Percentiles rank a stretch among this genome's conserved stretches.
phyloP scores from a whole-genome alignment of 1,139 yeast species.

The Hyphopichia burtonii region DNA sequence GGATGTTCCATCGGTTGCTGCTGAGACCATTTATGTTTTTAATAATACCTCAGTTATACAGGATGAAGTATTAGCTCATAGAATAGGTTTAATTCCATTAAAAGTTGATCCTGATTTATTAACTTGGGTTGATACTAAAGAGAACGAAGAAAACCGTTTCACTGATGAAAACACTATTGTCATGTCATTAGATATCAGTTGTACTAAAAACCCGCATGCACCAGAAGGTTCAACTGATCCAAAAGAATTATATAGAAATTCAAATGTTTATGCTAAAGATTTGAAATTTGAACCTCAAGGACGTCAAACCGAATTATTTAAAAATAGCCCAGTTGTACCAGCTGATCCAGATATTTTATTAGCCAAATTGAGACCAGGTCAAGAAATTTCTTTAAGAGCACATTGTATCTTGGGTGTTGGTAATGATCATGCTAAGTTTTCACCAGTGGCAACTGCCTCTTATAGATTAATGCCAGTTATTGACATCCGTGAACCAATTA shows the following conservation, averaged over 20 bases:
- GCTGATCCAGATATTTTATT: slow-evolving; percentile 84
- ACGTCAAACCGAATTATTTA: slow-evolving; percentile 68
- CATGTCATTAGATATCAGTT: slow-evolving; percentile 73
- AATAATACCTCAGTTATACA: slow-evolving; percentile 96
- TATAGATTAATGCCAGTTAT: slow-evolving; percentile 93
- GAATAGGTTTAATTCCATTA: slow-evolving; percentile 90
- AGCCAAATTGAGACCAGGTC: slow-evolving; percentile 95
- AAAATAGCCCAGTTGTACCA: slow-evolving; percentile 69
- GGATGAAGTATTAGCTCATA: slow-evolving; percentile 93
- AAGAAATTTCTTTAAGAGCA: slow-evolving; percentile 85
- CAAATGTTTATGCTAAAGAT: slow-evolving; percentile 85
- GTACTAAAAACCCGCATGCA: slow-evolving; percentile 84
- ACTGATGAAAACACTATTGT: slow-evolving; percentile 90
- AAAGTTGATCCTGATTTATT: slow-evolving; percentile 88
- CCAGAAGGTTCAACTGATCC: slow-evolving; percentile 81
- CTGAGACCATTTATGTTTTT: slow-evolving; percentile 84
- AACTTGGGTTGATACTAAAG: slow-evolving; percentile 68
- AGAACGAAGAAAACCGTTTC: slow-evolving; percentile 66
- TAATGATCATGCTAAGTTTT: slow-evolving; percentile 93
- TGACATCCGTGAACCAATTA: slow-evolving; percentile 70
- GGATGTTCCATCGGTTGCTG: slow-evolving; percentile 94
- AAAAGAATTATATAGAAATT: slow-evolving; percentile 74
- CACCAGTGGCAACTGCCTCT: slow-evolving; percentile 97
- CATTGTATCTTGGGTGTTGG: slow-evolving; percentile 93
- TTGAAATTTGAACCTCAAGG: slow-evolving; percentile 92